Evolutionary conservation across 2,329 filamentous ascomycete species (phyloP).

Genomic region (Zymoseptoria ardabiliae): DNA sequence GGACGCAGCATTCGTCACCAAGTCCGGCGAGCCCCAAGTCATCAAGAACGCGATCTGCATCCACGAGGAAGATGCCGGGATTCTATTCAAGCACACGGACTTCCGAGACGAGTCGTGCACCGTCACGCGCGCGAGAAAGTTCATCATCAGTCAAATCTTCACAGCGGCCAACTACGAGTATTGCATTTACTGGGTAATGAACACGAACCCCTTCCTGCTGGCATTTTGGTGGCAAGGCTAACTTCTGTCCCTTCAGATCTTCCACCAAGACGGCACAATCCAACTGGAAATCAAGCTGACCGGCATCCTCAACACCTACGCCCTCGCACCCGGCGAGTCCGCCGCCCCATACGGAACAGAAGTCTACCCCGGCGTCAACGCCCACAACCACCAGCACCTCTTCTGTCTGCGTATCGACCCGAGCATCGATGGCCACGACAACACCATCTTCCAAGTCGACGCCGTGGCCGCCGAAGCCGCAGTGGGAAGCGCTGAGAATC

Average conservation of each 20-base stretch:
- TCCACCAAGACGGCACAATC: slow-evolving; percentile 86
- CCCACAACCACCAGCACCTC: slow-evolving; percentile 91
- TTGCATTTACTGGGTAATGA: slow-evolving; percentile 67
- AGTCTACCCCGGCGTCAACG: slow-evolving; percentile 85
- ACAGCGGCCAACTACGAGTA: slow-evolving; percentile 97
- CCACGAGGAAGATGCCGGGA: slow-evolving; percentile 86
- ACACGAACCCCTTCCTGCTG: too few species aligned
- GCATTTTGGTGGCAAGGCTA: too few species aligned
- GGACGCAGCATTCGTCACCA: slow-evolving; percentile 76
- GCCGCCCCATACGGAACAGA: slow-evolving; percentile 83
- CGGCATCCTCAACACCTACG: slow-evolving; percentile 86
- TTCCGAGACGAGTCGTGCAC: slow-evolving; percentile 85
- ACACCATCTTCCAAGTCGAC: slow-evolving; percentile 80
- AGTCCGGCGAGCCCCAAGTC: slow-evolving; percentile 60
- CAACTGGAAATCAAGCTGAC: slow-evolving; percentile 87
- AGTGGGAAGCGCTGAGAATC: slow-evolving; percentile 74
- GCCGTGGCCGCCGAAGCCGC: slow-evolving; percentile 62
- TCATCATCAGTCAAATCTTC: slow-evolving; percentile 86
- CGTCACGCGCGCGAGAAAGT: slow-evolving; percentile 76
- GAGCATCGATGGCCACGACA: slow-evolving; percentile 76
- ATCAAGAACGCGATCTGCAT: slow-evolving; percentile 95
- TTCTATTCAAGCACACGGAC: slow-evolving; percentile 81
- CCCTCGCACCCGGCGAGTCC: slow-evolving; percentile 72
- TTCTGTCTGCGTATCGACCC: slow-evolving; percentile 86
- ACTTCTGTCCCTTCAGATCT: slow-evolving; percentile 40